Conservation (phyloP, 495 filamentous ascomycete genomes). For the Pseudotulostoma volvatum region DNA sequence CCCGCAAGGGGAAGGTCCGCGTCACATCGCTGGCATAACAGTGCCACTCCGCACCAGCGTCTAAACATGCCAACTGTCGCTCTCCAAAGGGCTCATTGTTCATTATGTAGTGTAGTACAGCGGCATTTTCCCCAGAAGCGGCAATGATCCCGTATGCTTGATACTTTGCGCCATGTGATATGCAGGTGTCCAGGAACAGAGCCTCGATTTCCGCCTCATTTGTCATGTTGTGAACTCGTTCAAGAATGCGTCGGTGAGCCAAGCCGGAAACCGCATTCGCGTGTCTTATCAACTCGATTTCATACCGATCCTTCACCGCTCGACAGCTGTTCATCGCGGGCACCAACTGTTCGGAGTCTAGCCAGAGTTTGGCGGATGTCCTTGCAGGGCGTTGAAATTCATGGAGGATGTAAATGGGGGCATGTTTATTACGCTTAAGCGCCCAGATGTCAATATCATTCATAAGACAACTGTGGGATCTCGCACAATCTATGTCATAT, state of each 20-base stretch:
- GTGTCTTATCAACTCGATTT: constrained; percentile 58
- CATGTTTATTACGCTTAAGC: constrained; percentile 32
- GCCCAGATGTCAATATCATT: constrained; percentile 42
- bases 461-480: constrained; percentile 47
- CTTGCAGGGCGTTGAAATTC: constrained; percentile 26
- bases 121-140: constrained; percentile 59
- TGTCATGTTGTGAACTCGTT: constrained; percentile 36
- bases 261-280: constrained; percentile 61
- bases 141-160: constrained; percentile 85
- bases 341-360: constrained; percentile 27
- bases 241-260: constrained; percentile 55
- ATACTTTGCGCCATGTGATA: constrained; percentile 49
- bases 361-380: constrained; percentile 33
- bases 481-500: constrained; percentile 71
- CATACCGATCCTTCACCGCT: constrained; percentile 64
- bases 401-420: constrained; percentile 25
- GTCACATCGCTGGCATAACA: constrained; percentile 90
- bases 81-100: constrained; percentile 57
- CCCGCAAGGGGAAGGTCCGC: constrained; percentile 59
- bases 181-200: constrained; percentile 52
- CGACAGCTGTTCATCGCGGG: constrained; percentile 57
- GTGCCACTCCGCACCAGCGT: constrained; percentile 71
- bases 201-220: constrained; percentile 79
- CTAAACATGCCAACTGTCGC: constrained; percentile 58
- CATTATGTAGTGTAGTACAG: constrained; percentile 66